phyloP scores from a whole-genome alignment of 2,329 filamentous ascomycete genomes.

The Dendrostoma leiphaemia region DNA sequence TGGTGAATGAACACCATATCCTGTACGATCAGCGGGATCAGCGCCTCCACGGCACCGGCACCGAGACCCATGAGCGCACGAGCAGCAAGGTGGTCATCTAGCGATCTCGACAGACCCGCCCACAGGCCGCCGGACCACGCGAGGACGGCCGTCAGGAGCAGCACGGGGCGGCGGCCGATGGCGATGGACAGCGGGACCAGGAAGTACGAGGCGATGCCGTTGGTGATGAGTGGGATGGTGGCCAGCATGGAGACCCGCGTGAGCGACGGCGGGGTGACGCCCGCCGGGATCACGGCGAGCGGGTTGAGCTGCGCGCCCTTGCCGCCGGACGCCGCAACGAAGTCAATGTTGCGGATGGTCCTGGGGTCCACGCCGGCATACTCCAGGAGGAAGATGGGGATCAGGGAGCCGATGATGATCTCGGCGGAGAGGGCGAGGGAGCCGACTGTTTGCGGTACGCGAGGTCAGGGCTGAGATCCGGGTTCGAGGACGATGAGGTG shows the following conservation, averaged over 20 bases:
- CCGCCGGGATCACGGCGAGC: conserved; percentile 29
- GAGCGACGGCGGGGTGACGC: conserved; percentile 29
- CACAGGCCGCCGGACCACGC: conserved; percentile 35
- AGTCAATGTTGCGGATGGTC: conserved; percentile 29
- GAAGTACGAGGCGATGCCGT: conserved; percentile 34
- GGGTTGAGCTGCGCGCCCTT: conserved; percentile 23
- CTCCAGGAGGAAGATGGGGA: conserved; percentile 34
- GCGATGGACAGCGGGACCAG: conserved; percentile 37
- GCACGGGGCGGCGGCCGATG: conserved; percentile 34
- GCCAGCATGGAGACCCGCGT: conserved; percentile 30
- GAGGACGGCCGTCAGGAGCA: conserved; percentile 31
- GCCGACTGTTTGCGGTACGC: conserved; percentile 21
- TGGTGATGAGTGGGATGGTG: conserved; percentile 33
- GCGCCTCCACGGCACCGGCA: conserved; percentile 33
- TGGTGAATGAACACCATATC: conserved; percentile 39
- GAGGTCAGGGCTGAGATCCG: neutral
- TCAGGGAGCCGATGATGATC: conserved; percentile 29
- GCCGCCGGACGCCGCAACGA: conserved; percentile 22
- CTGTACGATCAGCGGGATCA: conserved; percentile 37
- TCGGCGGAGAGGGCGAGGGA: conserved; percentile 29
- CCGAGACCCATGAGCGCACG: conserved; percentile 34
- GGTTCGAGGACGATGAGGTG: conserved; percentile 2
- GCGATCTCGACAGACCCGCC: conserved; percentile 31
- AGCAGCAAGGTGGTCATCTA: conserved; percentile 31
- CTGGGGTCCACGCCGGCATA: conserved; percentile 32